phyloP scores from a whole-genome alignment of 2,329 filamentous ascomycete genomes.

The Seiridium cupressi region DNA sequence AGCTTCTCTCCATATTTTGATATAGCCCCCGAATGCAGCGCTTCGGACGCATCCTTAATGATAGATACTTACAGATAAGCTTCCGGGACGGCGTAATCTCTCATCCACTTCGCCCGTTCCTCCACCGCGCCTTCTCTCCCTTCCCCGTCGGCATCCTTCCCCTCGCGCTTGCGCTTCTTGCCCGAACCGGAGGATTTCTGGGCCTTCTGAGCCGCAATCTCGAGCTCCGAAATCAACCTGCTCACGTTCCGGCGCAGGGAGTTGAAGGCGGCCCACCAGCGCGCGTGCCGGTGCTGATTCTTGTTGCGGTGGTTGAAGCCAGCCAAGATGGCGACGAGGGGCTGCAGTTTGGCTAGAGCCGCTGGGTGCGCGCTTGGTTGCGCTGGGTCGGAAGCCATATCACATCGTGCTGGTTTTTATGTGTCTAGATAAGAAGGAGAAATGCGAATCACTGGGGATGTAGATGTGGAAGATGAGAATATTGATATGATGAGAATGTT shows the following conservation, averaged over 20 bases:
- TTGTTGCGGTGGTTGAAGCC: conserved; percentile 80
- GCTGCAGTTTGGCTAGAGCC: conserved; percentile 30
- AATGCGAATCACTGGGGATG: too few relatives aligned
- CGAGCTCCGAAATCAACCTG: conserved; percentile 45
- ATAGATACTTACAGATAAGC: conserved; percentile 41
- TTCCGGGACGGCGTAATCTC: conserved; percentile 35
- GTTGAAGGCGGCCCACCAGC: conserved; percentile 77
- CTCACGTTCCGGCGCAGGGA: conserved; percentile 67
- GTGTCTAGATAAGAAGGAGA: too few relatives aligned
- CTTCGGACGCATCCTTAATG: too few relatives aligned
- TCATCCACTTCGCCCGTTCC: conserved; percentile 36
- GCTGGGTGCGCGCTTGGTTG: not conserved
- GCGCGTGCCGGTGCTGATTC: conserved; percentile 80
- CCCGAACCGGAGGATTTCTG: conserved; percentile 21
- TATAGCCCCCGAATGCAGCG: not conserved
- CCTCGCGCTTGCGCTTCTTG: conserved; percentile 37
- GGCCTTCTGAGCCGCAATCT: conserved; percentile 13
- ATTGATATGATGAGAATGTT: not conserved
- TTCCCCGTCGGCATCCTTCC: conserved; percentile 24
- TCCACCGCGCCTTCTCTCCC: conserved; percentile 10
- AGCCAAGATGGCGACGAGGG: conserved; percentile 58
- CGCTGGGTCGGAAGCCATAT: not conserved
- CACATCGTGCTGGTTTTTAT: not conserved
- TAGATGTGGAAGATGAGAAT: not conserved
- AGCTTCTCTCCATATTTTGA: not conserved